Conservation (phyloP, 176 grass and related monocot species). For the Sorghum bicolor region DNA sequence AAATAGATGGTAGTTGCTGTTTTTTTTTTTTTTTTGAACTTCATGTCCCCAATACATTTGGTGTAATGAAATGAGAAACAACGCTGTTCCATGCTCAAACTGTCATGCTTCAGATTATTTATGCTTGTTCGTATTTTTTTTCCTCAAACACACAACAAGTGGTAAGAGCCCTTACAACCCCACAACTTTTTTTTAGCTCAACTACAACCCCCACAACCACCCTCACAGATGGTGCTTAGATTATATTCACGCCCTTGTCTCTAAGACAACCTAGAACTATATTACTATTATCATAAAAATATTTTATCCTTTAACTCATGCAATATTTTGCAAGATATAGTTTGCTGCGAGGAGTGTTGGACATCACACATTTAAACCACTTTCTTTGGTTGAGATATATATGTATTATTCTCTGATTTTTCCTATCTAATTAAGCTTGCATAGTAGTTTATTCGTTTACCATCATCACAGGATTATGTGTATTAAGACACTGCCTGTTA, state of each 20-base stretch:
- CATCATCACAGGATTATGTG: background rate
- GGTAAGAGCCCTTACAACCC: no score
- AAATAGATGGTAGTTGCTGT: conserved; percentile 71
- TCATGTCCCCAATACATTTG: background rate
- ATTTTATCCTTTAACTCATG: background rate
- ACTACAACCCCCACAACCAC: background rate
- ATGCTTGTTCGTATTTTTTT: background rate
- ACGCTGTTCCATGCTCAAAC: background rate
- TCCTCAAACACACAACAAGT: background rate
- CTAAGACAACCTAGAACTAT: background rate
- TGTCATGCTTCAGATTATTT: conserved; percentile 16
- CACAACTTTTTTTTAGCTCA: no score
- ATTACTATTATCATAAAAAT: background rate
- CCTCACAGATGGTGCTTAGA: background rate
- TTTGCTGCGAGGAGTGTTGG: background rate
- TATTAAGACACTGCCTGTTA: background rate
- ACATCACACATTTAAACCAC: background rate
- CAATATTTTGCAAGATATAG: background rate
- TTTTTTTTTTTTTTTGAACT: background rate
- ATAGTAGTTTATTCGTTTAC: background rate
- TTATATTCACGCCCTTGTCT: background rate
- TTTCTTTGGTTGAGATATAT: background rate
- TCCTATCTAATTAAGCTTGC: background rate
- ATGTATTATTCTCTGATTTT: background rate
- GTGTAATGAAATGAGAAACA: background rate